Evolutionary conservation across 805 yeast genomes (phyloP), one percentile per base, ranked within the genome.

Genomic region (Saccharomycopsis oosterbeekiorum): DNA sequence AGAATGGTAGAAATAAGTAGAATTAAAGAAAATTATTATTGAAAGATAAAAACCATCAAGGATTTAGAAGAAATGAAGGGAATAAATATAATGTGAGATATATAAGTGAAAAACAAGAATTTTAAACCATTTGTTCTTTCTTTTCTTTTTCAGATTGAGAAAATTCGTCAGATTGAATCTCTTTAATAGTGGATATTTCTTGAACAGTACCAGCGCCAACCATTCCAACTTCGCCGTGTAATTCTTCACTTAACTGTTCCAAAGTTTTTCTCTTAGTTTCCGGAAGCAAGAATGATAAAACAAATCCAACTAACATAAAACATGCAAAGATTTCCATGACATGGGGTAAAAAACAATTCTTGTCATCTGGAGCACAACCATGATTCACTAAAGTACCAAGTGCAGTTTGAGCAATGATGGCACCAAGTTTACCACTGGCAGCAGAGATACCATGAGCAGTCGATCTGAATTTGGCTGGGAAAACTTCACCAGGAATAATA

Each of bases 401-500:
- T 72, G 88, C 87, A 64, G 92, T 85, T 77, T 87, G 94, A 29
- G 97, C 96, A 78, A 90, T 83, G 68, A 90, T 89, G 63, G 97
- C 96, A 78, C 97, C 97, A 69, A 89, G 79, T 75, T 90, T 90
- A 79, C 97, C 97, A 41, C 83, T 75, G 57, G 96, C 97, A 68
- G 97, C 97, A 65, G 96, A 89, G 65, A 90, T 80, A 80, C 97
- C 97, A 70, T 90, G 97, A 57, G 97, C 96, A 67, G 96, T 84
- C 21, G 96, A 89, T 85, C 97, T 87, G 78, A 88, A 90, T 80
- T 96, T 85, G 60, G 97, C 89, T 73, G 97, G 97, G 86, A 79
- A 91, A 71, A 84, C 78, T 79, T 90, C 97, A 76, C 96, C 97
- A 58, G 97, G 96, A 71, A 88, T 81, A 70, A 91, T 83, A 73